Evolutionary conservation across 202 grass and related monocot species (phyloP).

Genomic region (Brachypodium distachyon): DNA sequence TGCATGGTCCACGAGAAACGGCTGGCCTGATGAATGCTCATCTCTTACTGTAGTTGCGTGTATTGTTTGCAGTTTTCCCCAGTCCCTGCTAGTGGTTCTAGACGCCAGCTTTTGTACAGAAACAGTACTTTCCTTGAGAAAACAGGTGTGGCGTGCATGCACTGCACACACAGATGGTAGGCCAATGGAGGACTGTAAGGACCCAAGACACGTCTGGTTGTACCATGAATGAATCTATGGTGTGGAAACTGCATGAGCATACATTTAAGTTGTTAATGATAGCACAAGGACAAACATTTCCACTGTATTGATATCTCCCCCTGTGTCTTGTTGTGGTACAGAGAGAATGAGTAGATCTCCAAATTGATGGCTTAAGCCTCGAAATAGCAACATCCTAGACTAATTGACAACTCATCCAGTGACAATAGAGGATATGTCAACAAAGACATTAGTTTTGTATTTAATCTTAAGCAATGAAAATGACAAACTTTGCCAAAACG

Average conservation of each 20-base stretch:
- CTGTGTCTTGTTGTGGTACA: not conserved
- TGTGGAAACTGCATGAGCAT: slow-evolving; percentile 10
- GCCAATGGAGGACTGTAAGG: slow-evolving; percentile 9
- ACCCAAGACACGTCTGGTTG: not conserved
- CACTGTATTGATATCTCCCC: not conserved
- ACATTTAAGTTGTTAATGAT: slow-evolving; percentile 9
- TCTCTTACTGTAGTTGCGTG: slow-evolving; percentile 11
- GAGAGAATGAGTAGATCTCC: not conserved
- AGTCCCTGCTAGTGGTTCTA: slow-evolving; percentile 19
- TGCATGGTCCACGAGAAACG: slow-evolving; percentile 35
- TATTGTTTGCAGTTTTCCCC: slow-evolving; percentile 6
- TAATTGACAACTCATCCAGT: not conserved
- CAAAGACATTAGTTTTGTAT: not conserved
- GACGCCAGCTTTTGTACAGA: slow-evolving; percentile 18
- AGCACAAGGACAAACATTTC: not conserved
- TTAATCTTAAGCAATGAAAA: slow-evolving; percentile 2
- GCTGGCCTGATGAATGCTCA: slow-evolving; percentile 21
- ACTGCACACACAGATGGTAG: not conserved
- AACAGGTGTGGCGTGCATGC: no score
- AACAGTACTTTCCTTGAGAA: slow-evolving; percentile 28
- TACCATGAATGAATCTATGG: not conserved
- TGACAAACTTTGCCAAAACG: not conserved
- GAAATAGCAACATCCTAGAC: slow-evolving; percentile 12
- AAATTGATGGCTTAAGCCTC: not conserved
- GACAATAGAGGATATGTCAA: not conserved